Evolutionary conservation across 768 basidiomycete genomes (phyloP), one percentile per base, ranked within the genome.

Genomic region (Podaxis sp.): DNA sequence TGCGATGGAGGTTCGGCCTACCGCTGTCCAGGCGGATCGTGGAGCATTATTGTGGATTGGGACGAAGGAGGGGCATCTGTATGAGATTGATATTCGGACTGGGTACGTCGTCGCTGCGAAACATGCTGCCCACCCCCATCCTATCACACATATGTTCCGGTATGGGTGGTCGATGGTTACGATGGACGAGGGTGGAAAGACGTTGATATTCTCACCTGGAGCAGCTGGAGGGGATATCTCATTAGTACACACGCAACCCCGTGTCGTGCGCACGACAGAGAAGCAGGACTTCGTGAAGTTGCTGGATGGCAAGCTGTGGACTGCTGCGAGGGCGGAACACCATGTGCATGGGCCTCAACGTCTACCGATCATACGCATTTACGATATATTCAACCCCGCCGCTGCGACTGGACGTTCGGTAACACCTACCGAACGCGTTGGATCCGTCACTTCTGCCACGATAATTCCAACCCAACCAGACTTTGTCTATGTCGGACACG

Each of bases 11-110:
- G 93, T 95, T 71, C 81, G 89, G 15, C 82, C 89, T 0, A 80
- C 81, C 2, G 68, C 66, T 2, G 67, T 72, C 9, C 67, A 74
- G n/a, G 74, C 66, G 0, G 84, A 88, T 57, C 77, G 82, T 17
- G 92, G 90, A 2, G 79, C 79, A 33, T 80, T 84, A 59, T 68
- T 95, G 2, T 98, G 96, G 96, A 76, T 89, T 11, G 96, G 96
- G 3, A 93, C 93, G 30, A 95, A 92, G 76, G 94, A 96, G 26
- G 96, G 96, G 0, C 87, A 90, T 72, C 63, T 99, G 26, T 81
- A 89, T 66, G 95, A 97, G 78, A 66, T 96, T 60, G 93, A 98
- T 69, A 77, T 90, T 42, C 74, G 82, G 58, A 85, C 81, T 2
- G 89, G 87, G 0, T 66, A 68, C 4, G 73, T 94, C 19, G 79